Base-by-base conservation (phyloP, 169 alveolate species). In the Eimeria praecox region DNA sequence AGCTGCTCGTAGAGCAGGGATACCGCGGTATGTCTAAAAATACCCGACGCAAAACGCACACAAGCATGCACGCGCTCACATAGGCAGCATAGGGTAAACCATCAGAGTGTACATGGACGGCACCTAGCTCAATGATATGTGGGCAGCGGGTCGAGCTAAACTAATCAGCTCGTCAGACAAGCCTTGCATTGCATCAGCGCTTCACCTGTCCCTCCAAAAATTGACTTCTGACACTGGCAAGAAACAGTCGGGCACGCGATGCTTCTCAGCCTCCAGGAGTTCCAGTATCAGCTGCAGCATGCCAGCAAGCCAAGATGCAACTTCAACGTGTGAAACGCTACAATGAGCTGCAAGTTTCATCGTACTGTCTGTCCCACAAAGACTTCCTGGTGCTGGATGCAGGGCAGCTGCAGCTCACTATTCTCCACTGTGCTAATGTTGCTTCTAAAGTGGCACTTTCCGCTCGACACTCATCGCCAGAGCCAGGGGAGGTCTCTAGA, bases 1-100 rank as follows among this genome's bases (percentile, higher is more conserved):
- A 96, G 97, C 96, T 95, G 97, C 94, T 96, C 97, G 95, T 95
- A 96, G 62, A 96, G 96, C 30, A 96, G 75, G 92, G 95, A 66
- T 42, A 94, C 96, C 6, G 97, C 96, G 22, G 96, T 83, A 75
- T 94, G 46, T 54, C 95, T 69, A 90, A 20, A 35, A 30, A 30
- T 24, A n/a, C 18, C 62, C 69, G 59, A 35, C 9, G 80, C 42
- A 77, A 16, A 38, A 40, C 62, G 62, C 64, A 3, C 56, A 18
- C 88, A 30, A 24, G 30, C 12, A 18, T 10, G 33, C n/a, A 20
- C 52, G 59, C 66, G 38, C 18, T 20, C 38, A n/a, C 16, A n/a
- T 30, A 49, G 44, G 90, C 24, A 27, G 4, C 27, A 44, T 30
- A 56, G 38, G 71, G n/a, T 12, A 27, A 86, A 33, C n/a, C 78